Evolutionary conservation across 306 rosid genomes (phyloP).

Genomic region (Trifolium dubium): DNA sequence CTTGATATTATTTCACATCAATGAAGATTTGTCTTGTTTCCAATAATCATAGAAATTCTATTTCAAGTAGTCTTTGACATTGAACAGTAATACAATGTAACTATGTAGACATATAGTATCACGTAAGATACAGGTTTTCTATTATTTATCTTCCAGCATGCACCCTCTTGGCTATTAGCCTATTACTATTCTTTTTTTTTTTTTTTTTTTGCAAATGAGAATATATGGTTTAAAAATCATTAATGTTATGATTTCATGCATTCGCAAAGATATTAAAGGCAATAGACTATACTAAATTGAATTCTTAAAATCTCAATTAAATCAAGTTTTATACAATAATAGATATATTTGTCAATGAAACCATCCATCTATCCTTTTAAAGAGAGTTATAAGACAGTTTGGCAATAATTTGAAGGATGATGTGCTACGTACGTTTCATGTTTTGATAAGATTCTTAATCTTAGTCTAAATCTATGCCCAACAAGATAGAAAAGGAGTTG

Average conservation of each 20-base stretch:
- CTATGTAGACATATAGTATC: neutral
- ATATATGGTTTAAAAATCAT: neutral
- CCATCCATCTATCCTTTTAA: neutral
- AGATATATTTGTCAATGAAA: neutral
- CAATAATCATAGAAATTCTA: neutral
- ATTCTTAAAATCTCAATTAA: neutral
- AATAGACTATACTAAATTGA: constrained; percentile 7
- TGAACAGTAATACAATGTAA: neutral
- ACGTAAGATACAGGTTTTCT: neutral
- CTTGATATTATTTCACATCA: neutral
- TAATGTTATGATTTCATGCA: neutral
- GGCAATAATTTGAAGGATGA: neutral
- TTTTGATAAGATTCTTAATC: neutral
- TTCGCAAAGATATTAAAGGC: neutral
- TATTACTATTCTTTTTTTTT: constrained; percentile 14
- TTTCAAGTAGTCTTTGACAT: neutral
- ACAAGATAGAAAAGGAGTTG: neutral
- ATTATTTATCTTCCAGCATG: constrained; percentile 3
- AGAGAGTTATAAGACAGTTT: neutral
- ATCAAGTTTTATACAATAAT: neutral
- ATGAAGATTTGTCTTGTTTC: neutral
- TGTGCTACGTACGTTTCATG: neutral
- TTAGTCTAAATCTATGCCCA: neutral
- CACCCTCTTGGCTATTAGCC: neutral
- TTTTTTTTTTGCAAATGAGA: neutral